A percentile compares a stretch with the other conserved stretches of the same genome.
These are phyloP conservation scores for Alternaria solani DNA, from an alignment of 2,329 filamentous ascomycete species.

Conservation along the genomic window DNA sequence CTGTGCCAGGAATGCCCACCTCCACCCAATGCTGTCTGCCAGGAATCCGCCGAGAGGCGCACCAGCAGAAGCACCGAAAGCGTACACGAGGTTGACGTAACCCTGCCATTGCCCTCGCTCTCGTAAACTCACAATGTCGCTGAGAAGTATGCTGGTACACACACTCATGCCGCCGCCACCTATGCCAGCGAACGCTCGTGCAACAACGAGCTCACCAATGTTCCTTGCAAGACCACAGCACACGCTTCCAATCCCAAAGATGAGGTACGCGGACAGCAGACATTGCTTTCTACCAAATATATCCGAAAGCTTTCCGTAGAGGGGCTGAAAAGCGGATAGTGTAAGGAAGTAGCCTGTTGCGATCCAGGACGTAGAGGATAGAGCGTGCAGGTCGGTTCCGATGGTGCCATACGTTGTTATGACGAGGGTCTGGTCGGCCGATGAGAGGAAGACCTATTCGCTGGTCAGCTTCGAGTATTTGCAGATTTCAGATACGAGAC, in stretches of 20 bases:
- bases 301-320: slow-evolving; percentile 75
- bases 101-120: slow-evolving; percentile 79
- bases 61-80: slow-evolving; percentile 71
- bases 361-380: slow-evolving; percentile 80
- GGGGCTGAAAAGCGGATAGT: slow-evolving; percentile 75
- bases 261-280: slow-evolving; percentile 68
- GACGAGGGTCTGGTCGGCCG: slow-evolving; percentile 78
- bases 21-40: slow-evolving; percentile 77
- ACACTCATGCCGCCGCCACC: slow-evolving; percentile 77
- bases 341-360: slow-evolving; percentile 75
- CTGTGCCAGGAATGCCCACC: slow-evolving; percentile 78
- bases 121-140: slow-evolving; percentile 73
- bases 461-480: neutral
- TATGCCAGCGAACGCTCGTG: slow-evolving; percentile 69
- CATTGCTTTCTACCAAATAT: slow-evolving; percentile 74
- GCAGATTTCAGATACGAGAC: neutral
- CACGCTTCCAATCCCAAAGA: slow-evolving; percentile 72
- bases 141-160: slow-evolving; percentile 73
- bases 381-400: slow-evolving; percentile 75
- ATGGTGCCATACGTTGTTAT: slow-evolving; percentile 81
- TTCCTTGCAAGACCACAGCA: slow-evolving; percentile 69
- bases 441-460: slow-evolving; percentile 71
- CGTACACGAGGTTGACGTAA: slow-evolving; percentile 75
- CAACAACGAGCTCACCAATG: slow-evolving; percentile 71
- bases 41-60: slow-evolving; percentile 73